phyloP scores from a whole-genome alignment of 2,329 filamentous ascomycete genomes.

The Diaporthe sp. region DNA sequence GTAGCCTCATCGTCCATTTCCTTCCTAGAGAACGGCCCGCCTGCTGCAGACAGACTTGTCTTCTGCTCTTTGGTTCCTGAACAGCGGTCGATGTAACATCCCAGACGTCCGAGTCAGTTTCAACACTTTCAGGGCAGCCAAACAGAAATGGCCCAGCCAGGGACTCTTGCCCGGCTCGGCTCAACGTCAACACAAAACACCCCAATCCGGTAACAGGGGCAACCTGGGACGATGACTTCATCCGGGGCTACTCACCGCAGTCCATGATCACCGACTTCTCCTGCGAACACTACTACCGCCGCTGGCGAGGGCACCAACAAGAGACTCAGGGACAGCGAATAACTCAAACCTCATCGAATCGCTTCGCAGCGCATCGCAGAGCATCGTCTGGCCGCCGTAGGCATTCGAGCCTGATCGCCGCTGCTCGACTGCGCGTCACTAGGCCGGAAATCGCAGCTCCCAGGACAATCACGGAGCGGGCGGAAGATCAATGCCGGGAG shows the following conservation, averaged over 20 bases:
- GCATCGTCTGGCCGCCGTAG: neutral
- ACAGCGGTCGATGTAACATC: constrained; percentile 27
- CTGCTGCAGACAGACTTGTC: constrained; percentile 35
- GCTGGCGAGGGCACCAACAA: neutral
- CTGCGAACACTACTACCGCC: neutral
- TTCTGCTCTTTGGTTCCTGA: constrained; percentile 32
- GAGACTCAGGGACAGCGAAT: neutral
- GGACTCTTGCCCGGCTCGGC: constrained; percentile 20
- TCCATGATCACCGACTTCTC: neutral
- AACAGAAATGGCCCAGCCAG: neutral
- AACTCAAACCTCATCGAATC: neutral
- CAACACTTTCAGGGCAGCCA: constrained; percentile 1
- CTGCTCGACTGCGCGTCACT: neutral
- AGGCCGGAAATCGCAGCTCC: neutral
- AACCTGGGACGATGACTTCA: constrained; percentile 32
- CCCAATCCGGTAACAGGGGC: constrained; percentile 19
- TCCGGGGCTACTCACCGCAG: neutral
- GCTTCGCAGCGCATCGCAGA: neutral
- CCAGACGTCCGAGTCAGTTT: constrained; percentile 25
- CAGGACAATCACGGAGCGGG: neutral
- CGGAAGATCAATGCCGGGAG: neutral
- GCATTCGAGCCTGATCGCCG: neutral
- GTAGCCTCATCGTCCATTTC: constrained; percentile 15
- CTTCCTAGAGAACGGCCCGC: neutral
- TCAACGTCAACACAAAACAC: neutral